These are phyloP conservation scores for Fusarium coicis DNA, from an alignment of 2,329 filamentous ascomycete genomes.

Conservation along the genomic window DNA sequence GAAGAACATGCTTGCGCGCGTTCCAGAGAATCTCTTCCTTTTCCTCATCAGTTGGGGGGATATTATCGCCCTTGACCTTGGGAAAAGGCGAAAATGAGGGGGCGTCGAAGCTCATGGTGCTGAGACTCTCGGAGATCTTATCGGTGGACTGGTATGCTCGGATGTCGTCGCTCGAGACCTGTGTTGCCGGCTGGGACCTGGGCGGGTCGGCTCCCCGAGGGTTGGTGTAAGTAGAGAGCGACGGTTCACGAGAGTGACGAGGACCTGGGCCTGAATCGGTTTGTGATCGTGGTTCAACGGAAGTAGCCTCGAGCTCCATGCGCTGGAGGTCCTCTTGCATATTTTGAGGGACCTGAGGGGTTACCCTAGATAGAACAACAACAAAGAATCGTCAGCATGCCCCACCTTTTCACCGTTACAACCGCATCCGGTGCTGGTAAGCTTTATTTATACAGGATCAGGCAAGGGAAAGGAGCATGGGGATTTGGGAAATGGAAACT, in stretches of 20 bases:
- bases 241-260: conserved; percentile 57
- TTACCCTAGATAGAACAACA: conserved; percentile 71
- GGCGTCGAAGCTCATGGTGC: conserved; percentile 62
- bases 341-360: conserved; percentile 94
- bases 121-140: conserved; percentile 50
- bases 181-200: conserved; percentile 46
- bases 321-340: conserved; percentile 95
- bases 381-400: conserved; percentile 53
- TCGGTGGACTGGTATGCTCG: conserved; percentile 53
- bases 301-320: conserved; percentile 83
- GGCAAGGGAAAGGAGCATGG: conserved; percentile 26
- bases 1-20: conserved; percentile 83
- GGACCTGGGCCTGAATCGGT: conserved; percentile 46
- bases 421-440: conserved; percentile 41
- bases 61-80: conserved; percentile 84
- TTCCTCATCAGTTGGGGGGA: conserved; percentile 93
- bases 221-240: conserved; percentile 54
- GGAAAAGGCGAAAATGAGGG: conserved; percentile 94
- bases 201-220: conserved; percentile 44
- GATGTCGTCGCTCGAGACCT: conserved; percentile 52
- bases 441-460: conserved; percentile 29
- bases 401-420: conserved; percentile 48
- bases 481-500: conserved; percentile 33
- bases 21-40: conserved; percentile 90
- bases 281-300: conserved; percentile 51